phyloP scores from a whole-genome alignment of 1,139 yeast species.

The Candida buenavistaensis region DNA sequence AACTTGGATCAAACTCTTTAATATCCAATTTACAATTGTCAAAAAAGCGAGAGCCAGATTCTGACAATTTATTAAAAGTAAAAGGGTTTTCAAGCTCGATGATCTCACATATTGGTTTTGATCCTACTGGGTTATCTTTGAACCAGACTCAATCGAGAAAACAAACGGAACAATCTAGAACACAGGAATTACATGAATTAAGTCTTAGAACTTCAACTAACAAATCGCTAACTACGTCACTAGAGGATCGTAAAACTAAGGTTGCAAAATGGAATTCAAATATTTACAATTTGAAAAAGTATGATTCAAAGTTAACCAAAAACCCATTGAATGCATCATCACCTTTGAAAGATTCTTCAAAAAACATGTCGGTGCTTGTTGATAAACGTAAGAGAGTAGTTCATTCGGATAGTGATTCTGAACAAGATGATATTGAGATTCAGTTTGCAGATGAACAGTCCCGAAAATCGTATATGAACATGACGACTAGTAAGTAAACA shows the following conservation, averaged over 20 bases:
- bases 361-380: slow-evolving; percentile 2
- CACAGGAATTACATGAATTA: slow-evolving; percentile 25
- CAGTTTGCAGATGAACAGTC: slow-evolving; percentile 13
- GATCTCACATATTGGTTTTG: slow-evolving; percentile 49
- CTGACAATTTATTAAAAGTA: slow-evolving; percentile 8
- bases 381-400: slow-evolving; percentile 10
- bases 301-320: slow-evolving; percentile 16
- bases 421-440: slow-evolving; percentile 18
- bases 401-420: slow-evolving; percentile 1
- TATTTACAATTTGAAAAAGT: slow-evolving; percentile 17
- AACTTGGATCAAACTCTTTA: slow-evolving; percentile 13
- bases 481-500: background rate
- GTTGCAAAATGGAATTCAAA: slow-evolving; percentile 24
- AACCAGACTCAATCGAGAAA: slow-evolving; percentile 14
- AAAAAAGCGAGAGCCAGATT: background rate
- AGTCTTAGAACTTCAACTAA: slow-evolving; percentile 19
- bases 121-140: slow-evolving; percentile 36
- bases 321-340: slow-evolving; percentile 3
- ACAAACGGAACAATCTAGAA: slow-evolving; percentile 15
- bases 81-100: slow-evolving; percentile 39
- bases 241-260: slow-evolving; percentile 18
- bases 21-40: slow-evolving; percentile 11
- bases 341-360: slow-evolving; percentile 8
- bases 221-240: slow-evolving; percentile 22
- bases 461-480: slow-evolving; percentile 6